Evolutionary conservation across 2,329 filamentous ascomycete species (phyloP).

Genomic region (Epichloe uncinata): DNA sequence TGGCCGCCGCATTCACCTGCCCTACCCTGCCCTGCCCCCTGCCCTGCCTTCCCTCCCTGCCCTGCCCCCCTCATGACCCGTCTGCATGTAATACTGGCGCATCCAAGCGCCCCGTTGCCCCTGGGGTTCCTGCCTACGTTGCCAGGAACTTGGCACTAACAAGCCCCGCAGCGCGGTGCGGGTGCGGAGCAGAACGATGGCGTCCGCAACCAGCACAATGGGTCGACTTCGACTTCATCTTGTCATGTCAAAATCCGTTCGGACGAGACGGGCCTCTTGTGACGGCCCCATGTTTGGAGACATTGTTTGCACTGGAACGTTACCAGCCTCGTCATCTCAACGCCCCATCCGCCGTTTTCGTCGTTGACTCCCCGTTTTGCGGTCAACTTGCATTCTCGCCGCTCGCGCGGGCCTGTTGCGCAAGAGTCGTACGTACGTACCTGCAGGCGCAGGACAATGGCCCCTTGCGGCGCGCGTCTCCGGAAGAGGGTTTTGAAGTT

Average conservation of each 20-base stretch:
- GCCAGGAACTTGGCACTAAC: neutral
- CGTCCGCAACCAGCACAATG: neutral
- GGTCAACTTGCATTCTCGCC: neutral
- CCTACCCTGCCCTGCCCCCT: no score
- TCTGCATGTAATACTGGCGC: neutral
- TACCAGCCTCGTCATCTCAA: neutral
- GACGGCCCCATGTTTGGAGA: neutral
- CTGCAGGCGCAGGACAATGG: conserved; percentile 6
- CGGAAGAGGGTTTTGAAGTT: no score
- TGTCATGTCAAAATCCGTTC: neutral
- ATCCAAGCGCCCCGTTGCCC: neutral
- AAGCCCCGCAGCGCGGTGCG: neutral
- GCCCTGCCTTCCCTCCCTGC: no score
- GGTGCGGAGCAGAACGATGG: no score
- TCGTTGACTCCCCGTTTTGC: neutral
- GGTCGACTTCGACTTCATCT: neutral
- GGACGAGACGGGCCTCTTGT: neutral
- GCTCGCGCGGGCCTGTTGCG: neutral
- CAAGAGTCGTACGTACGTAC: conserved; percentile 5
- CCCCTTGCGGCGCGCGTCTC: conserved; percentile 1
- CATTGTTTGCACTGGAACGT: neutral
- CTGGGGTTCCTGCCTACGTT: neutral
- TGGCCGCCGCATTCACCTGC: no score
- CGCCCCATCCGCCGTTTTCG: neutral
- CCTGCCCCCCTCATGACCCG: neutral